phyloP scores from a whole-genome alignment of 805 yeast species.

The Soucietia sequanensis region DNA sequence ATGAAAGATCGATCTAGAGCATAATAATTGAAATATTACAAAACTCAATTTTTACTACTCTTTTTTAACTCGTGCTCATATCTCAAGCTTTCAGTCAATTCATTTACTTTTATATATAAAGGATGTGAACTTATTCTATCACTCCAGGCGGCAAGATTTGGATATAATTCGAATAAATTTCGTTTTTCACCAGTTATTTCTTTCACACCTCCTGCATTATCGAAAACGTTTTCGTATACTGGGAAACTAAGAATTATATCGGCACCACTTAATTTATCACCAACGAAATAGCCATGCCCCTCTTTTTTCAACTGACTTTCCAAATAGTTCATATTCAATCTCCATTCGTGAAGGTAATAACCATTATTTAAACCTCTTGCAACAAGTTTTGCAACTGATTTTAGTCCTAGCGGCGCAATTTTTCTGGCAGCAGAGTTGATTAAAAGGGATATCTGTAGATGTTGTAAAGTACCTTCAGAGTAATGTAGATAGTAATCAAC shows the following conservation, averaged over 20 bases:
- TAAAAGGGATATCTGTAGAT: constrained; percentile 38
- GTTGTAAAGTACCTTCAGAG: constrained; percentile 62
- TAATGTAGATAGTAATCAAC: constrained; percentile 57
- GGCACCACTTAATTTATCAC: constrained; percentile 36
- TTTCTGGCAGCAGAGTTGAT: constrained; percentile 41
- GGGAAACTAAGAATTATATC: constrained; percentile 40
- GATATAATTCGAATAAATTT: constrained; percentile 29
- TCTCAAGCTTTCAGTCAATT: no score
- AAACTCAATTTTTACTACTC: no score
- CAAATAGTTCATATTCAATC: constrained; percentile 28
- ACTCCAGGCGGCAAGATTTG: constrained; percentile 39
- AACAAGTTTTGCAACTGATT: constrained; percentile 42
- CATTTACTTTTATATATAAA: constrained; percentile 26
- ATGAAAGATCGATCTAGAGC: no score
- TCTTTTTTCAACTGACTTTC: constrained; percentile 20
- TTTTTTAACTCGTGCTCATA: no score
- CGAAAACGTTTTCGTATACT: constrained; percentile 32
- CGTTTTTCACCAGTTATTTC: constrained; percentile 34
- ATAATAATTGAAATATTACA: no score
- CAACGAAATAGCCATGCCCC: constrained; percentile 38
- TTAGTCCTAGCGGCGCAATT: constrained; percentile 48
- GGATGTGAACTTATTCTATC: constrained; percentile 32
- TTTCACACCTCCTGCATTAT: constrained; percentile 34
- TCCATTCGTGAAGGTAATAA: constrained; percentile 50
- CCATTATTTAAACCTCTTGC: constrained; percentile 46